Evolutionary conservation across 2,329 filamentous ascomycete genomes (phyloP).

Genomic region (Alternaria novae-zelandiae): DNA sequence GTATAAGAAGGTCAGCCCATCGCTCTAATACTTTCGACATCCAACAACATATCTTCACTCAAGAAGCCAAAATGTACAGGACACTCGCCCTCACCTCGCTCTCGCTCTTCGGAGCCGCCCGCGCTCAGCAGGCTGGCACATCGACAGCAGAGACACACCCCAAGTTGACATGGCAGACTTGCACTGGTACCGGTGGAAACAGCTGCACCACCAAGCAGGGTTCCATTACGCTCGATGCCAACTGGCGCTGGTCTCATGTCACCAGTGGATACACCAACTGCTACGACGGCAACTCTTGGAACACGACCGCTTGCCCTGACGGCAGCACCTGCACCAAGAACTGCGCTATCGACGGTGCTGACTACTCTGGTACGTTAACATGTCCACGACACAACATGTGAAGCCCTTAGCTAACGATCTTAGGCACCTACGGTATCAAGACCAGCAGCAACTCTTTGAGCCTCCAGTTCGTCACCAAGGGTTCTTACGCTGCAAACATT

Average conservation of each 20-base stretch:
- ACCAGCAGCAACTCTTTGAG: slow-evolving; percentile 60
- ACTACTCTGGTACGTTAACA: slow-evolving; percentile 44
- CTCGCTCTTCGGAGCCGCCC: slow-evolving; percentile 48
- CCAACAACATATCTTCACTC: slow-evolving; percentile 33
- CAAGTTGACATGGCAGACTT: slow-evolving; percentile 48
- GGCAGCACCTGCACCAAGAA: slow-evolving; percentile 39
- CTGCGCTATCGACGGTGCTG: slow-evolving; percentile 51
- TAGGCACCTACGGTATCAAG: slow-evolving; percentile 56
- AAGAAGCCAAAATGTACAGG: slow-evolving; percentile 48
- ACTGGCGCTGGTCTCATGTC: slow-evolving; percentile 57
- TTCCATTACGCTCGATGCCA: slow-evolving; percentile 50
- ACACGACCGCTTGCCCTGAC: slow-evolving; percentile 45
- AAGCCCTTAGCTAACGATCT: background rate
- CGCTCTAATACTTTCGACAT: slow-evolving; percentile 27
- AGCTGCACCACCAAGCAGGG: slow-evolving; percentile 44
- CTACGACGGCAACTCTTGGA: slow-evolving; percentile 52
- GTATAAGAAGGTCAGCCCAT: slow-evolving; percentile 35
- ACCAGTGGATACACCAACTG: slow-evolving; percentile 47
- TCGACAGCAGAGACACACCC: slow-evolving; percentile 51
- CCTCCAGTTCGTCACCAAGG: slow-evolving; percentile 65
- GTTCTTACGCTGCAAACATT: slow-evolving; percentile 51
- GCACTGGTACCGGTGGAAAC: slow-evolving; percentile 45
- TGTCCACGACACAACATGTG: background rate
- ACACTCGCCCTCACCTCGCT: slow-evolving; percentile 49
- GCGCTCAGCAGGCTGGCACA: slow-evolving; percentile 53